Base-by-base conservation (phyloP, 2,329 filamentous ascomycete genomes). In the Pseudocercospora ulei region DNA sequence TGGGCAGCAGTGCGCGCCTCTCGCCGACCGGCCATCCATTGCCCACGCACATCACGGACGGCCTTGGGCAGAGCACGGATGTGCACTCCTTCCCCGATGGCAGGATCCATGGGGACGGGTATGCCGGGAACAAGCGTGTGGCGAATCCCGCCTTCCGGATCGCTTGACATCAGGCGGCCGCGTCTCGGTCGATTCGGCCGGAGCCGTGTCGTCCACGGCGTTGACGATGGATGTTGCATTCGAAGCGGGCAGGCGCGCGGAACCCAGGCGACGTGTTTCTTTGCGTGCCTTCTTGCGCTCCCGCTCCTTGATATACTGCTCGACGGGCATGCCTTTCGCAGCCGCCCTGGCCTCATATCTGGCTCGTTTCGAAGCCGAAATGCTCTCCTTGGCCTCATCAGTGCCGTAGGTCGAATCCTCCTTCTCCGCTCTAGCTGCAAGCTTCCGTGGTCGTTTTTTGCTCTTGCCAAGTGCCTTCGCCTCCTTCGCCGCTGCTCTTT, bases 311-410 rank as follows among this genome's bases (percentile, higher is more conserved):
- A 50, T 39, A 27, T 56, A 66, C 8, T 52, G 48, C 24, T 64
- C 58, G 4, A 65, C 47, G 1, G 58, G 53, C 27, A 65, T 54
- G 7, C 57, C 54, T 47, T 65, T 66, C 11, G 50, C 52, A 1
- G 49, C 52, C 1, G 63, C 64, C 18, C 61, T 57, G 9, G 51
- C 39, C 20, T 53, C 52, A 48, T 62, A 63, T 8, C 54, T 39
- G 6, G 45, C 43, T 12, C 49, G 51, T 39, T 64, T 59, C 11
- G 52, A 42, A 1, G 50, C 33, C 1, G 53, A 52, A 9, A 60
- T 45, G 27, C 25, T 25, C 31, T 35, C 31, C 8, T 35, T 39
- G 14, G 28, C 28, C 28, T 33, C 24, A 23, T 28, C 34, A 25
- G 20, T 35, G 11, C 36, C 31, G 23, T 22, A 39, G 1, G 16